phyloP scores from a whole-genome alignment of 768 basidiomycete genomes.

The Lactarius trivialis region DNA sequence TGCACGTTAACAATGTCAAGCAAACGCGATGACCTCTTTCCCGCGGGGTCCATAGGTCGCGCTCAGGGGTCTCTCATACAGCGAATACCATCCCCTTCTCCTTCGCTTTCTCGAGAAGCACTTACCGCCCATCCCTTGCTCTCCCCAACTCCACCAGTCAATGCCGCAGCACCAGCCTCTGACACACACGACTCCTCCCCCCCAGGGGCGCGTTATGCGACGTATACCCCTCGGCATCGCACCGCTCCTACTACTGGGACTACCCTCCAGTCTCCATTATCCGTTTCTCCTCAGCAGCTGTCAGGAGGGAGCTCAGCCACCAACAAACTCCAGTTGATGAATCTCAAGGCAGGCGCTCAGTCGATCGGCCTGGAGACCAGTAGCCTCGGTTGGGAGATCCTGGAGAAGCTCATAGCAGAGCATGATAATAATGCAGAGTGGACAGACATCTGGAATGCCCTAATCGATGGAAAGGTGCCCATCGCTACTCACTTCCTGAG shows the following conservation, averaged over 20 bases:
- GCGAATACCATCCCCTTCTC: conserved; percentile 33
- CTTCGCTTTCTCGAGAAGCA: conserved; percentile 38
- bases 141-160: conserved; percentile 35
- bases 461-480: conserved; percentile 60
- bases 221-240: conserved; percentile 73
- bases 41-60: conserved; percentile 50
- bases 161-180: conserved; percentile 21
- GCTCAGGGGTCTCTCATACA: conserved; percentile 38
- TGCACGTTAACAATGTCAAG: conserved; percentile 32
- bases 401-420: conserved; percentile 60
- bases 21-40: conserved; percentile 37
- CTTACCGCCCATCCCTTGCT: conserved; percentile 61
- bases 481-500: not conserved
- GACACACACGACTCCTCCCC: conserved; percentile 18
- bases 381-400: conserved; percentile 68
- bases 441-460: conserved; percentile 58
- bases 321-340: conserved; percentile 62
- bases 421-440: conserved; percentile 52
- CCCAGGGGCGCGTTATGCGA: conserved; percentile 50
- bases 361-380: conserved; percentile 55
- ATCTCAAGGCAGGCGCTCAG: conserved; percentile 68
- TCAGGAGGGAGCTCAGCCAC: conserved; percentile 51
- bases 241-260: conserved; percentile 40
- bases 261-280: conserved; percentile 36
- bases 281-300: conserved; percentile 37